These are phyloP conservation scores for Neckera pumila DNA, from an alignment of 225 moss, liverwort and hornwort genomes.

Conservation along the genomic window DNA sequence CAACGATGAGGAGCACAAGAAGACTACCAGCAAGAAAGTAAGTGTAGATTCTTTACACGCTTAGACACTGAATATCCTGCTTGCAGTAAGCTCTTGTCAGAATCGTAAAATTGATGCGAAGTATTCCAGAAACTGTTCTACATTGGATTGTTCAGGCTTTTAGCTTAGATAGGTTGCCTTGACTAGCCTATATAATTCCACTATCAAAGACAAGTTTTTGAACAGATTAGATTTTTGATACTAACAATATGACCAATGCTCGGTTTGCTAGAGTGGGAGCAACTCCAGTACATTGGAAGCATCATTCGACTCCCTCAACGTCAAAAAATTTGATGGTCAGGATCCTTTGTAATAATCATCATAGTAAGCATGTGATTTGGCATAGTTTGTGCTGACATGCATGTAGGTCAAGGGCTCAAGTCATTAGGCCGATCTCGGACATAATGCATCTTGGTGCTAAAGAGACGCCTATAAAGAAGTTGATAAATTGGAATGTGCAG, in stretches of 20 bases:
- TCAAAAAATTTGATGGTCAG: constrained; percentile 83
- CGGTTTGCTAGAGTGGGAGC: constrained; percentile 17
- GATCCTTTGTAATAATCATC: not conserved
- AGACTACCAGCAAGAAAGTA: constrained; percentile 45
- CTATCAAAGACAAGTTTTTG: not conserved
- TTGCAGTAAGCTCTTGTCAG: not conserved
- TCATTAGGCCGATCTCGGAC: not conserved
- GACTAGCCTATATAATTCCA: not conserved
- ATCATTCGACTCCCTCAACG: constrained; percentile 66
- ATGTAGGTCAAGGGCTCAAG: not conserved
- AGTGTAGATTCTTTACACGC: not conserved
- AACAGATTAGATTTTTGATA: not conserved
- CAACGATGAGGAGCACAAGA: constrained; percentile 33
- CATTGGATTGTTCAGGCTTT: not conserved
- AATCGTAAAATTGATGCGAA: not conserved
- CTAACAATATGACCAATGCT: not conserved
- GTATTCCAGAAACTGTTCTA: not conserved
- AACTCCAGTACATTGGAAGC: constrained; percentile 57
- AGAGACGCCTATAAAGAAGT: not conserved
- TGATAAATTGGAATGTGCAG: constrained; percentile 45
- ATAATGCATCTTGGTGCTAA: not conserved
- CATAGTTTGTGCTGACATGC: not conserved
- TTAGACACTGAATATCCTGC: not conserved
- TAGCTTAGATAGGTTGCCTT: not conserved
- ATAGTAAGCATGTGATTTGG: not conserved